A percentile compares a stretch with the other conserved stretches of the same genome.
These are phyloP conservation scores for Talaromyces pinophilus DNA, from an alignment of 2,329 filamentous ascomycete genomes.

Conservation along the genomic window DNA sequence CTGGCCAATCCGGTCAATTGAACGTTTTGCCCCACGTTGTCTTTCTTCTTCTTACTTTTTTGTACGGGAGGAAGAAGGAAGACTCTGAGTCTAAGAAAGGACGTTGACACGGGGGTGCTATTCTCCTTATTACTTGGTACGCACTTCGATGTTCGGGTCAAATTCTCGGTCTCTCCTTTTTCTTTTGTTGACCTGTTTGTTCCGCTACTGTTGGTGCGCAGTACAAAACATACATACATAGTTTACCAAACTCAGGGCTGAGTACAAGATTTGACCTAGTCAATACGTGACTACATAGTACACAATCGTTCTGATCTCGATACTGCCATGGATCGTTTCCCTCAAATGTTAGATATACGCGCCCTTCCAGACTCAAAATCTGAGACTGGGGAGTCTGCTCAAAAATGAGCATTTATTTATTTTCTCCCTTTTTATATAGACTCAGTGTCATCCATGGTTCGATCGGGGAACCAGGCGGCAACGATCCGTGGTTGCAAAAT, in stretches of 20 bases:
- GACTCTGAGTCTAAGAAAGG: not conserved
- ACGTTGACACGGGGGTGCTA: not conserved
- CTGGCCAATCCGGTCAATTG: not conserved
- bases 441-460: constrained; percentile 8
- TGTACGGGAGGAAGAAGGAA: not conserved
- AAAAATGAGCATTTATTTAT: constrained; percentile 6
- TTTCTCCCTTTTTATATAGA: not conserved
- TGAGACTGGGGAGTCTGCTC: not conserved
- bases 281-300: not conserved
- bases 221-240: not conserved
- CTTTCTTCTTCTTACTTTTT: not conserved
- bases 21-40: constrained; percentile 9
- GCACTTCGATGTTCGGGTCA: not conserved
- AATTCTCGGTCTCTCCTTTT: not conserved
- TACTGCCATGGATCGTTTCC: not conserved
- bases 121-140: constrained; percentile 6
- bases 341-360: not conserved
- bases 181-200: not conserved
- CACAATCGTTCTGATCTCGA: not conserved
- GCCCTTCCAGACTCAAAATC: not conserved
- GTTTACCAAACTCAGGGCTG: not conserved
- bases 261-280: constrained; percentile 10
- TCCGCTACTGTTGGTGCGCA: not conserved
- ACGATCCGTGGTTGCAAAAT: constrained; percentile 3
- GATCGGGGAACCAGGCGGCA: constrained; percentile 14